Evolutionary conservation across 495 filamentous ascomycete species (phyloP).

Genomic region (Penicillium dipodomyicola): DNA sequence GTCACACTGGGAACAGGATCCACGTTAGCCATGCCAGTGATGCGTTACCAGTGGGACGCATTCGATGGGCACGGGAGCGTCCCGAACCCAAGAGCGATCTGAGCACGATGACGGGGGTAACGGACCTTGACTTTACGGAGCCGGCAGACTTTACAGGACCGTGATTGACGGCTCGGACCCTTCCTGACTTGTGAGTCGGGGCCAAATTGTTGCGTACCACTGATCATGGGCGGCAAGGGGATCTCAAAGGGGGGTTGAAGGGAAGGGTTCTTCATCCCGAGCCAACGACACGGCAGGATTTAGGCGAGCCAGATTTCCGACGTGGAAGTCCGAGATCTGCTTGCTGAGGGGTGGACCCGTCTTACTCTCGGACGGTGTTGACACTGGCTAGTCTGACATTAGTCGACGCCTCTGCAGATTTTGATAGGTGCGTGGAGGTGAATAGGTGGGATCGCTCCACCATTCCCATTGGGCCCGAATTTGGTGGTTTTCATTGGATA

Average conservation of each 20-base stretch:
- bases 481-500: neutral
- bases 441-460: neutral
- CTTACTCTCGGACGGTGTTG: neutral
- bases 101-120: constrained; percentile 19
- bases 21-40: constrained; percentile 16
- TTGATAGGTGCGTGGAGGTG: constrained; percentile 1
- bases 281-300: constrained; percentile 38
- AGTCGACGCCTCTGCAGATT: neutral
- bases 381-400: constrained; percentile 1
- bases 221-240: constrained; percentile 24
- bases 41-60: constrained; percentile 15
- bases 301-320: constrained; percentile 34
- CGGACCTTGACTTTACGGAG: constrained; percentile 48
- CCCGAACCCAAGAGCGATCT: constrained; percentile 25
- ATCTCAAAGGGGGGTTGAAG: constrained; percentile 12
- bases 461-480: neutral
- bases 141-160: constrained; percentile 47
- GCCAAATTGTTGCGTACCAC: constrained; percentile 26
- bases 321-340: constrained; percentile 31
- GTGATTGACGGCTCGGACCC: constrained; percentile 37
- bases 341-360: constrained; percentile 17
- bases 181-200: constrained; percentile 27
- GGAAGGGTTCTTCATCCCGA: constrained; percentile 21
- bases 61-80: constrained; percentile 17
- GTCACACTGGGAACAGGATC: constrained; percentile 38